A percentile compares a stretch with the other conserved stretches of the same genome.
These are phyloP conservation scores for Taphrina betulina DNA, from an alignment of 1,139 yeast genomes.

Conservation along the genomic window DNA sequence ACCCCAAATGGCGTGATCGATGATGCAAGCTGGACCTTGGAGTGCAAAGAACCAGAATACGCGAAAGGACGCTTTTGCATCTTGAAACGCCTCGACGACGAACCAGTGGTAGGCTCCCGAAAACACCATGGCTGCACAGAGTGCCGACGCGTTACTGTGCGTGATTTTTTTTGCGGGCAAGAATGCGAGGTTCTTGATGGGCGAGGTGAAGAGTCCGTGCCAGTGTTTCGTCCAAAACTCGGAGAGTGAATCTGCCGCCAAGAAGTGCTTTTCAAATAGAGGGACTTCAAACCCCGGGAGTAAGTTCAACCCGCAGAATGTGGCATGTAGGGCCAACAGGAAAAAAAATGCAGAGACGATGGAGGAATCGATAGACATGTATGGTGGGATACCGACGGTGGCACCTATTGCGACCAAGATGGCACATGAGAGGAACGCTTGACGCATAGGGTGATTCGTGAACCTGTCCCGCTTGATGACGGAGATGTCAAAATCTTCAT, in stretches of 20 bases:
- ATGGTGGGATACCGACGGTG: constrained; percentile 22
- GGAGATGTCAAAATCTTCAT: constrained; percentile 30
- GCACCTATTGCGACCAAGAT: constrained; percentile 14
- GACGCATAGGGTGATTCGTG: constrained; percentile 30
- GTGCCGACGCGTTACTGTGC: constrained; percentile 12
- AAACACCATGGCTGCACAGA: constrained; percentile 25
- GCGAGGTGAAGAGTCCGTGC: constrained; percentile 29
- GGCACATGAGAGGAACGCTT: constrained; percentile 15
- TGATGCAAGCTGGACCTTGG: constrained; percentile 29
- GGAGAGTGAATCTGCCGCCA: constrained; percentile 5
- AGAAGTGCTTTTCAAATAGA: constrained; percentile 25
- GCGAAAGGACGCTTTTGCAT: constrained; percentile 1
- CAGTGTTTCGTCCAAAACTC: constrained; percentile 30
- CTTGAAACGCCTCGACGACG: constrained; percentile 16
- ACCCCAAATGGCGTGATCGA: constrained; percentile 19
- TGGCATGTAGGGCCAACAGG: constrained; percentile 24
- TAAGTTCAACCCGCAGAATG: constrained; percentile 24
- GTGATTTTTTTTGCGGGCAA: constrained; percentile 12
- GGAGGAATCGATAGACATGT: constrained; percentile 21
- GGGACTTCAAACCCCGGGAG: constrained; percentile 22
- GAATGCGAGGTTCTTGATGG: constrained; percentile 25
- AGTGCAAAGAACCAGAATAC: constrained; percentile 23
- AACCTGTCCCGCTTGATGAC: constrained; percentile 26
- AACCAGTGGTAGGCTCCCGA: constrained; percentile 29
- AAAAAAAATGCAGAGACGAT: constrained; percentile 27